Conservation (phyloP, 2,329 filamentous ascomycete species). For the Amesomyces nigricolor region DNA sequence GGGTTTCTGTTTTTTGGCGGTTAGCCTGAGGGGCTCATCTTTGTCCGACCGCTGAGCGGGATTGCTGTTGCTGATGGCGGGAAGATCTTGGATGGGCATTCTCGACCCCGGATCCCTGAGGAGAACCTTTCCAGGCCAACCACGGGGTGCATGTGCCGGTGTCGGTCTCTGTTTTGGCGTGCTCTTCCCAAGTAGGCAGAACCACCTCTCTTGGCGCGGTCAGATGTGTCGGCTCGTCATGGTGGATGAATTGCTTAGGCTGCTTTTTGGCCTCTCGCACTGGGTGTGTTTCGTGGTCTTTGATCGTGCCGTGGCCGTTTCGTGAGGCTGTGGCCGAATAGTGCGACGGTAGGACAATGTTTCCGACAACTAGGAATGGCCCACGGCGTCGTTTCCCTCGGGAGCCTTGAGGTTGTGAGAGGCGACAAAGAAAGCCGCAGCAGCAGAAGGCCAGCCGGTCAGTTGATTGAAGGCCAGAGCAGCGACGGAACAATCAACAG, state of each 20-base stretch:
- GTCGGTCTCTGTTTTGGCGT: not conserved
- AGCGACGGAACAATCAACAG: constrained; percentile 17
- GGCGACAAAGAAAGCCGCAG: constrained; percentile 7
- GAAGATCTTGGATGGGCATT: not conserved
- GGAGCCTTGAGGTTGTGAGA: constrained; percentile 22
- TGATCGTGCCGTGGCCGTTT: constrained; percentile 9
- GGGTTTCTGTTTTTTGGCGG: not conserved
- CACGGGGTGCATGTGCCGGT: not conserved
- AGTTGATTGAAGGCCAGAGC: not conserved
- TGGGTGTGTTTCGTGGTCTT: constrained; percentile 1
- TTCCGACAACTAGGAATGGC: not conserved
- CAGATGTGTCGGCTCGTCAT: no score
- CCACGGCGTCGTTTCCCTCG: constrained; percentile 10
- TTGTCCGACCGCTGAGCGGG: not conserved
- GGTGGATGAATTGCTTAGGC: not conserved
- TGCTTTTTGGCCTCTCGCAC: constrained; percentile 17
- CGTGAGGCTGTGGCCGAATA: not conserved
- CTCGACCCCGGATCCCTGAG: not conserved
- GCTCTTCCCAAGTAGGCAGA: not conserved
- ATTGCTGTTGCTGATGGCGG: not conserved
- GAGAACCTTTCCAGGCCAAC: not conserved
- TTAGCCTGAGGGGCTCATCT: no score
- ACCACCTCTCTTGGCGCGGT: no score
- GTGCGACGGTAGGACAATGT: constrained; percentile 1
- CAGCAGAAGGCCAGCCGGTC: constrained; percentile 6